Percentiles rank a stretch among this genome's conserved stretches.
Conservation (phyloP, 495 filamentous ascomycete genomes). For the Daldinia vernicosa region DNA sequence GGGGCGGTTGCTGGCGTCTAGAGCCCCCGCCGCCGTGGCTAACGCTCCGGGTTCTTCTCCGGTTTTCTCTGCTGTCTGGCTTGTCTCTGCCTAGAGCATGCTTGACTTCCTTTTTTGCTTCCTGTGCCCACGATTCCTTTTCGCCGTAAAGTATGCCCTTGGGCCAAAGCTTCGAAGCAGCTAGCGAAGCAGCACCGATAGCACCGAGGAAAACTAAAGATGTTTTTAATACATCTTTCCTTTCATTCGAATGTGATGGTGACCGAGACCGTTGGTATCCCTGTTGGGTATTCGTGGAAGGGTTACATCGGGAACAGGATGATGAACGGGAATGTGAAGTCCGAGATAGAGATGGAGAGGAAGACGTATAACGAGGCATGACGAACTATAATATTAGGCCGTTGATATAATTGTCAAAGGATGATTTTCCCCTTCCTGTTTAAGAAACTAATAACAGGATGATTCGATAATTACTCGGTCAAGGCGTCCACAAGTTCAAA, state of each 20-base stretch:
- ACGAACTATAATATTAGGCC: not conserved
- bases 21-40: constrained; percentile 3
- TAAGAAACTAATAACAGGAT: not conserved
- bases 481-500: not conserved
- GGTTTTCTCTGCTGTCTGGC: not conserved
- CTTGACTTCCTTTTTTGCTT: constrained; percentile 32
- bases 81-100: constrained; percentile 7
- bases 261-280: constrained; percentile 4
- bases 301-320: constrained; percentile 23
- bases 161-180: constrained; percentile 54
- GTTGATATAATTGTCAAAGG: not conserved
- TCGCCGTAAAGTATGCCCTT: constrained; percentile 52
- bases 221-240: constrained; percentile 40
- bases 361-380: constrained; percentile 33
- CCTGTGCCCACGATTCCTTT: constrained; percentile 44
- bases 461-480: not conserved
- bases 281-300: not conserved
- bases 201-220: constrained; percentile 52
- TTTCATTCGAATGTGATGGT: not conserved
- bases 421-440: not conserved
- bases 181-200: constrained; percentile 49
- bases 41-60: constrained; percentile 4
- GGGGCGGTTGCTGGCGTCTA: constrained; percentile 1
- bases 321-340: constrained; percentile 2
- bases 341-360: constrained; percentile 21